Evolutionary conservation across 1,284 basidiomycete species (phyloP), one percentile per base, ranked within the genome.

Genomic region (Kwoniella shivajii): DNA sequence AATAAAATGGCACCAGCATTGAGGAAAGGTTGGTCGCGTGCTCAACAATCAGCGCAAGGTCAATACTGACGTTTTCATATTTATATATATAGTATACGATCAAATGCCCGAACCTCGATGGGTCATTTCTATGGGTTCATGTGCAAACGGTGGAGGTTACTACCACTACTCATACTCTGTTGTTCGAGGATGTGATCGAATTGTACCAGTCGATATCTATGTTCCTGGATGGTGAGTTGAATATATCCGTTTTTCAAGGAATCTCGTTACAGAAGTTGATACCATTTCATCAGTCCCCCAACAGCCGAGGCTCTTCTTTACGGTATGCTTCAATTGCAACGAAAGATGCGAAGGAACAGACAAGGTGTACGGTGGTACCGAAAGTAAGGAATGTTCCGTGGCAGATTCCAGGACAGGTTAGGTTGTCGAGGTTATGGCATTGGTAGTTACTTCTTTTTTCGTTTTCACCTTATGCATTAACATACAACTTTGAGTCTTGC

Each of bases 1-100:
- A 99, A 99, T 84, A 99, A 99, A 83, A 99, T 99, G 96, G 96
- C 94, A 4, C 96, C 96, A 44, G 94, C 94, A 5, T 77, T 97
- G 74, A 85, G 92, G 72, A 95, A 92, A 79, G 73, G 73, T 73
- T 31, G 43, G 67, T 60, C 6, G 22, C 13, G 6, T 22, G 13
- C 10, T 4, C 13, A 20, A 34, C 38, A 18, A 34, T 27, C 11
- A 11, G 24, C 39, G 42, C 6, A 14, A 14, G 30, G 26, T 31
- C 26, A 22, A 20, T 45, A 13, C 27, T 49, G 33, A 26, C 18
- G 6, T 9, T 36, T 20, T 36, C 10, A 47, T 47, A 33, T 33
- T 47, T 16, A 47, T 13, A 20, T 5, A 13, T 2, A 13, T 18
- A 71, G 90, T 94, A 47, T 95, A 96, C 76, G 92, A 96, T 79